Percentiles rank a stretch among this genome's conserved stretches.
Conservation (phyloP, 164 flowering plant species). For the Berberis thunbergii region DNA sequence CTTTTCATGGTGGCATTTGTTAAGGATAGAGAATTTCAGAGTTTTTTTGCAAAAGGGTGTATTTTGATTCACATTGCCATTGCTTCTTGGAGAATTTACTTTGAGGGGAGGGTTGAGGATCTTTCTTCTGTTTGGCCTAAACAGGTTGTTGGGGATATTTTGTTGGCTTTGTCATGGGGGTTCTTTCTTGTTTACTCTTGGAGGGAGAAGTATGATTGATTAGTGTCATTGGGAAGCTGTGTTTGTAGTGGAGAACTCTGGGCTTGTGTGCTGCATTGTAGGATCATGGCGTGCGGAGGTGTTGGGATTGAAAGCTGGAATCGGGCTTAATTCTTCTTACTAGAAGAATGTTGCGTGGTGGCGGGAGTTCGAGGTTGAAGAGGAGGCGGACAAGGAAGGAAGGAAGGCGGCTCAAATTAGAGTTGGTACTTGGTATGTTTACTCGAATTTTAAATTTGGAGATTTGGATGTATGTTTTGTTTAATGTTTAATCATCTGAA, state of each 20-base stretch:
- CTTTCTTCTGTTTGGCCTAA: conserved; percentile 22
- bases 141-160: conserved; percentile 53
- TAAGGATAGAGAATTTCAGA: conserved; percentile 49
- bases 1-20: conserved; percentile 69
- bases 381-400: no score
- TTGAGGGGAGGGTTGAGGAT: conserved; percentile 44
- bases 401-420: no score
- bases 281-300: no score
- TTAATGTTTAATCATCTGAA: no score
- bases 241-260: neutral
- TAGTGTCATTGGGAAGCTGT: conserved; percentile 4
- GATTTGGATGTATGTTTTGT: no score
- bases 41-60: conserved; percentile 67
- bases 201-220: conserved; percentile 92
- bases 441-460: no score
- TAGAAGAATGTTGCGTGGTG: neutral
- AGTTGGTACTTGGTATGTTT: no score
- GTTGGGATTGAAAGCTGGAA: no score
- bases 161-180: conserved; percentile 67
- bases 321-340: neutral
- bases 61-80: conserved; percentile 20
- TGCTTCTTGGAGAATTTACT: conserved; percentile 59
- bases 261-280: no score
- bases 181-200: conserved; percentile 68
- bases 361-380: neutral